Conservation (phyloP, 495 filamentous ascomycete species). For the Neurospora cerealis region DNA sequence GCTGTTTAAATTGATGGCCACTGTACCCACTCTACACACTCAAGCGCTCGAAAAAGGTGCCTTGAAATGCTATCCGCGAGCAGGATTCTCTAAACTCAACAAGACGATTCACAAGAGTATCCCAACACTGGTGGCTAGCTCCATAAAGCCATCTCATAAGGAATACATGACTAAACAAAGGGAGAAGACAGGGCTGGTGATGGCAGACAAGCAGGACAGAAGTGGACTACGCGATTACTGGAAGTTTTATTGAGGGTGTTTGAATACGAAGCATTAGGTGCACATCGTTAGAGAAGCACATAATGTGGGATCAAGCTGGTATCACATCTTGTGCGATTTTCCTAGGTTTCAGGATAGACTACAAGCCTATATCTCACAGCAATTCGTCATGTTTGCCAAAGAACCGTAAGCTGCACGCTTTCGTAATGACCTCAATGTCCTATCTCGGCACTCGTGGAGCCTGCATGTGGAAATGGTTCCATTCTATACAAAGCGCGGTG, state of each 20-base stretch:
- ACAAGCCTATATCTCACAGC: neutral
- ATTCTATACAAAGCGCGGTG: no score
- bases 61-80: neutral
- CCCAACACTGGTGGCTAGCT: neutral
- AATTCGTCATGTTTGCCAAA: no score
- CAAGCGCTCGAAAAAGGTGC: neutral
- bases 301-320: no score
- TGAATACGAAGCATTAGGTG: neutral
- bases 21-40: neutral
- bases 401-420: no score
- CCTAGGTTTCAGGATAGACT: neutral
- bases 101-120: neutral
- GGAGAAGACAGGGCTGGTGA: neutral
- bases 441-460: no score
- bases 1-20: neutral
- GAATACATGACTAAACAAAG: neutral
- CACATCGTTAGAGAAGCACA: neutral
- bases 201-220: neutral
- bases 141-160: neutral
- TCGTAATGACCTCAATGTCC: neutral
- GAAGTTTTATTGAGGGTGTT: neutral
- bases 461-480: no score
- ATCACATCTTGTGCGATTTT: neutral
- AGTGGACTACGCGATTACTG: neutral
- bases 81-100: neutral